Evolutionary conservation across 2,329 filamentous ascomycete genomes (phyloP), one percentile per base, ranked within the genome.

Genomic region (Botrytis medusae): DNA sequence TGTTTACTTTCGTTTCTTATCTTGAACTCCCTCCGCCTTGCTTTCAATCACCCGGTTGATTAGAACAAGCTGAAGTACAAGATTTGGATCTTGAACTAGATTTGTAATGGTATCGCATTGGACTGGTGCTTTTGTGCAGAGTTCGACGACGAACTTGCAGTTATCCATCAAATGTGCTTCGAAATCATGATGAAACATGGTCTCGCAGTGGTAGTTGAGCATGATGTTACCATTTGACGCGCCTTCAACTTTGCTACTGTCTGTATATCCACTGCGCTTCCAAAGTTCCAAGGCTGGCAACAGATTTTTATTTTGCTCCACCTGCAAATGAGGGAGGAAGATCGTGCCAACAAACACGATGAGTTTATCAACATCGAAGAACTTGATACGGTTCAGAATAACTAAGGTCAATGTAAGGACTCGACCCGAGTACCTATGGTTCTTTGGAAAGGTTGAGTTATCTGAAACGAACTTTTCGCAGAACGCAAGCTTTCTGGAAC

Each of bases 401-500:
- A 65, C 2, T 7, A 16, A 18, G 20, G 44, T 10, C 22, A 51
- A 65, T 0, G 63, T 37, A 37, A 51, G 63, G 34, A 65, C 44
- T 10, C 51, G 63, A 4, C 29, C 44, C 4, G 51, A 48, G 20
- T 9, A 37, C 9, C 20, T 51, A 14, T n/a, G 32, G 4, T 37
- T 46, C 32, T 65, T 51, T 48, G 63, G 63, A 9, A 65, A 65
- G 44, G 42, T 25, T 46, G 42, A 29, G 8, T 51, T 65, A 1
- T 25, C 18, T 7, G 20, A 20, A 3, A 44, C 25, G 20, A 65
- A 51, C 10, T n/a, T 14, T 37, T 51, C 3, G 8, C 29, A 65
- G 4, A 34, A 3, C 4, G 8, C 20, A 14, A 16, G 0, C 5
- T 16, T 25, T 10, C 1, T 34, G 42, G 25, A 2, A 40, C 4